A percentile compares a stretch with the other conserved stretches of the same genome.
These are phyloP conservation scores for Pelargonium cotyledonis DNA, from an alignment of 441 rosid species.

Conservation along the genomic window DNA sequence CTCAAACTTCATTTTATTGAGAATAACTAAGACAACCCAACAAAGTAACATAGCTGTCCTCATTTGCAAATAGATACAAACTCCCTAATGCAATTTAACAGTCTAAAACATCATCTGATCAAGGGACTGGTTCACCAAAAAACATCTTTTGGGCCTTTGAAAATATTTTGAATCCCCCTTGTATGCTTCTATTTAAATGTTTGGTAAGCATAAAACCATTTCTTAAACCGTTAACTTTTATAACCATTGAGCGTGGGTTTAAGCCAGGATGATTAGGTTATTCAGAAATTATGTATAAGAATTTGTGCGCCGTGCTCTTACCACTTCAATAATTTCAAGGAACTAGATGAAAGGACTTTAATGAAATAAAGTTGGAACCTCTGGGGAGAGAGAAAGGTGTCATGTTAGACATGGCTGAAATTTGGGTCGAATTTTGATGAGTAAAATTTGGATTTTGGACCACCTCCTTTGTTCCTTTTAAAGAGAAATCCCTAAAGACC, in stretches of 20 bases:
- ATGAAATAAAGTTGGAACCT: not conserved
- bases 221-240: not conserved
- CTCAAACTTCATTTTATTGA: not conserved
- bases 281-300: not conserved
- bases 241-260: not conserved
- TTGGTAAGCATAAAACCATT: not conserved
- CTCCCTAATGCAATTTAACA: not conserved
- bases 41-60: not conserved
- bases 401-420: not conserved
- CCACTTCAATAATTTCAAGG: not conserved
- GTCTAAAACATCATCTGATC: not conserved
- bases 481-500: too few relatives aligned
- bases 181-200: not conserved
- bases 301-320: not conserved
- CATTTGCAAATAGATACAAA: not conserved
- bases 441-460: not conserved
- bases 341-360: too few relatives aligned
- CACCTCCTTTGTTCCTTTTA: too few relatives aligned
- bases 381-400: not conserved
- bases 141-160: not conserved
- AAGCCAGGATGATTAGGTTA: not conserved
- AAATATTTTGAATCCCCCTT: not conserved
- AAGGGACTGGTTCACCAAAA: not conserved
- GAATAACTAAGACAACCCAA: not conserved
- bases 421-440: not conserved